Evolutionary conservation across 23 red algal species (phyloP), one percentile per base, ranked within the genome.

Genomic region (Cyanidiococcus yangmingshanensis): DNA sequence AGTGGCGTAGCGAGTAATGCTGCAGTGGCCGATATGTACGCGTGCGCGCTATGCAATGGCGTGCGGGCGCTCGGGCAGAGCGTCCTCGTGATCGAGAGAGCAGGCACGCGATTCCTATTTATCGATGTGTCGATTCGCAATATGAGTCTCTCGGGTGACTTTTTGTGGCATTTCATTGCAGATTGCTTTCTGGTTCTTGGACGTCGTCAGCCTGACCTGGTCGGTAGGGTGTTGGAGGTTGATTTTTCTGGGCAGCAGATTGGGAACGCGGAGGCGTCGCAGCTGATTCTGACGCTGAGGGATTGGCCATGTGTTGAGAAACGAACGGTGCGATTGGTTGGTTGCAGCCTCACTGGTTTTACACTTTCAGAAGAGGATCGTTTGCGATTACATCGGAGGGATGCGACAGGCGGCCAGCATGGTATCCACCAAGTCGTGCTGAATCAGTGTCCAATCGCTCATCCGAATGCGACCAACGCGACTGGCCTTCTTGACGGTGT

Each of bases 191-290:
- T 27, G 16, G 12, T 35, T 25, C 16, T 71, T 7, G 63, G 63
- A 12, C 7, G 32, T 12, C 27, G 27, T 35, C 16, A 7, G 12
- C 16, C 7, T 2, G 27, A 7, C 27, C 21, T 25, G 16, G 63
- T 71, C 7, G 12, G n/a, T 12, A 3, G 3, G 3, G 63, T 71
- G 63, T 25, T 30, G 63, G 63, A 71, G 63, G 63, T 71, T 2
- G 63, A 71, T 35, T 7, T 71, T 29, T 71, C 63, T 35, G 63
- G 63, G 15, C 63, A 71, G 32, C 63, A 7, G 63, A 25, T 71
- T 25, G 32, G 63, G 16, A 71, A 71, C 32, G n/a, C 15, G 63
- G 63, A 71, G 21, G 63, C 63, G 3, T 32, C 63, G 21, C 32
- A 29, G 63, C 63, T 71, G 7, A 7, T 71, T 7, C 32, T 25